Evolutionary conservation across 306 rosid species (phyloP).

Genomic region (Hippophae gyantsensis): DNA sequence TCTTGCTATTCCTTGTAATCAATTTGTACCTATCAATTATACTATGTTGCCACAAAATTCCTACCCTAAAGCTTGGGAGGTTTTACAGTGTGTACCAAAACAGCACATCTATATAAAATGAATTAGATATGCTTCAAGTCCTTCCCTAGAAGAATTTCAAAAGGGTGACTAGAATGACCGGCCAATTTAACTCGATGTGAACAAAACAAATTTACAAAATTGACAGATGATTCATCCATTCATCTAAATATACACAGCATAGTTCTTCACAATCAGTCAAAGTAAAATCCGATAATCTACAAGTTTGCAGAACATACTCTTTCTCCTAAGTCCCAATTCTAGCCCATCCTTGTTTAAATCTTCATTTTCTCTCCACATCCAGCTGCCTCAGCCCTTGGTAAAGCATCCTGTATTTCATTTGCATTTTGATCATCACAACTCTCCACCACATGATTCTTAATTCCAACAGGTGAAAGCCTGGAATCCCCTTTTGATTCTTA

Average conservation of each 20-base stretch:
- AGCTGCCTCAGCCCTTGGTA: slow-evolving; percentile 12
- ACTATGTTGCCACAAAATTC: too few species aligned
- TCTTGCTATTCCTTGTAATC: too few species aligned
- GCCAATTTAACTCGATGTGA: too few species aligned
- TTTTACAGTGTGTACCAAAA: too few species aligned
- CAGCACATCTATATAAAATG: too few species aligned
- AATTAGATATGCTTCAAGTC: too few species aligned
- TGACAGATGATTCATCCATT: too few species aligned
- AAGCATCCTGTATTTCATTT: slow-evolving; percentile 22
- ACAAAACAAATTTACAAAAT: too few species aligned
- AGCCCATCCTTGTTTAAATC: slow-evolving; percentile 11
- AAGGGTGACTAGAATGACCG: too few species aligned
- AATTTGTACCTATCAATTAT: too few species aligned
- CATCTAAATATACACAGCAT: neutral
- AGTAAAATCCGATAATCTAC: neutral
- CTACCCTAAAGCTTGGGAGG: too few species aligned
- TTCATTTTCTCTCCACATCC: slow-evolving; percentile 15
- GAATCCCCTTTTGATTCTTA: slow-evolving; percentile 14
- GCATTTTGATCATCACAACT: slow-evolving; percentile 23
- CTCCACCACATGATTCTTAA: slow-evolving; percentile 1
- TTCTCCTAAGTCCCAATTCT: neutral
- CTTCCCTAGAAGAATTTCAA: too few species aligned
- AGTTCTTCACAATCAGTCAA: slow-evolving; percentile 5
- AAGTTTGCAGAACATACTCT: neutral
- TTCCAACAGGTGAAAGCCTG: slow-evolving; percentile 2